Base-by-base conservation (phyloP, 345 rosid genomes). In the Boechera divaricarpa region DNA sequence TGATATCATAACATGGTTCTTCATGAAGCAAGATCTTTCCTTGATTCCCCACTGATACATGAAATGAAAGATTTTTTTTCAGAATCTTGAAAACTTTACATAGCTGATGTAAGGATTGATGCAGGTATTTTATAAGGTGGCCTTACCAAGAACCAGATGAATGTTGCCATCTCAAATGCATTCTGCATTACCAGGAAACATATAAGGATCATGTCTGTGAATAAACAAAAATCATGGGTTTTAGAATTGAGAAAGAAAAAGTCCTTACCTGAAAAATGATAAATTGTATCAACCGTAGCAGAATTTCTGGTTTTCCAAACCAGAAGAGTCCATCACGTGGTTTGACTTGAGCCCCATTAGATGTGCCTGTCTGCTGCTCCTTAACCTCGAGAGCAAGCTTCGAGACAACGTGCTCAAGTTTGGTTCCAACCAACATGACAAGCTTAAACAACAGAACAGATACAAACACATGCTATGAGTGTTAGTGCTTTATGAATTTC, bases 91-190 rank as follows among this genome's bases (percentile, higher is more conserved):
- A 51, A 58, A 7, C 32, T 29, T 60, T n/a, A 2, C 49, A 51
- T 10, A 8, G 67, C n/a, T 52, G 24, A 16, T 45, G 28, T 57
- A 31, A 49, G 49, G 26, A 64, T 6, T 45, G 65, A 26, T 70
- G 51, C 44, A 54, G n/a, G 35, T 49, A 54, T 31, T 5, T 16
- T 42, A 13, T 16, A 35, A 33, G 58, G 68, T 39, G 11, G 10
- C 54, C 87, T 85, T 89, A 94, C 97, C 91, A 90, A 85, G 72
- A 97, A 88, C 98, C 98, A 94, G 63, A 91, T 82, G 72, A 91
- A 91, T 55, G 95, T 94, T 53, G 97, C 97, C 98, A 94, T 94
- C 84, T 91, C 97, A 15, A 94, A 94, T 32, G 97, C 96, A 86
- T 94, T 94, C 98, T 94, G 84, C 84, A 83, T 36, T 72, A 54